Evolutionary conservation across 2,329 filamentous ascomycete genomes (phyloP), one percentile per base, ranked within the genome.

Genomic region (Rhynchosporium agropyri): DNA sequence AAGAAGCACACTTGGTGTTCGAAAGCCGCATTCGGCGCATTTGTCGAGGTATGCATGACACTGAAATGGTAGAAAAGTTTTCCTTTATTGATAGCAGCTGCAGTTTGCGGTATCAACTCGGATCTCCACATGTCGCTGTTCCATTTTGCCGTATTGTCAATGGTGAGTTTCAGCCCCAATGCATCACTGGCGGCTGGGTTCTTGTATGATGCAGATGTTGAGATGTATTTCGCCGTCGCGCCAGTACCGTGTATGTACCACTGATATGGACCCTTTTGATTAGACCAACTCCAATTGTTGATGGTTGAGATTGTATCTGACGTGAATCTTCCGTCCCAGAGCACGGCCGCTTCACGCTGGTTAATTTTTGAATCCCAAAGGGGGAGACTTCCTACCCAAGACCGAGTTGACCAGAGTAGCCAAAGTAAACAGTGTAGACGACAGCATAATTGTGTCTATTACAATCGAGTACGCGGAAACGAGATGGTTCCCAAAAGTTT

Each of bases 61-160:
- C 82, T 86, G 77, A 91, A 91, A 75, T 91, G 88, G 75, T 91
- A 91, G 77, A 81, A 89, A 38, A 90, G 82, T 56, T 84, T 87
- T 48, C 88, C 88, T 13, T 76, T 71, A 68, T 85, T 87, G 74
- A 91, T 88, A 64, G 85, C 80, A 0, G 84, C 84, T 1, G 75
- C 82, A 0, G 87, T 90, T 76, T 90, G 86, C 6, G 89, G 88
- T 68, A 92, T 91, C 65, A 91, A 78, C 77, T 91, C 89, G 0
- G 87, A 90, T 53, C 89, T 83, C 74, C 87, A 84, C 88, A 91
- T 91, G 54, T 76, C 83, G 20, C 84, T 85, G 74, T 91, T 87
- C 88, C 88, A 91, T 74, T 85, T 89, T 0, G 88, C 81, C 0
- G 83, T 87, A 69, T 75, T 75, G 70, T 81, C 78, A 57, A 91